Evolutionary conservation across 495 filamentous ascomycete species (phyloP), one percentile per base, ranked within the genome.

Genomic region (Penicillium dipodomyicola): DNA sequence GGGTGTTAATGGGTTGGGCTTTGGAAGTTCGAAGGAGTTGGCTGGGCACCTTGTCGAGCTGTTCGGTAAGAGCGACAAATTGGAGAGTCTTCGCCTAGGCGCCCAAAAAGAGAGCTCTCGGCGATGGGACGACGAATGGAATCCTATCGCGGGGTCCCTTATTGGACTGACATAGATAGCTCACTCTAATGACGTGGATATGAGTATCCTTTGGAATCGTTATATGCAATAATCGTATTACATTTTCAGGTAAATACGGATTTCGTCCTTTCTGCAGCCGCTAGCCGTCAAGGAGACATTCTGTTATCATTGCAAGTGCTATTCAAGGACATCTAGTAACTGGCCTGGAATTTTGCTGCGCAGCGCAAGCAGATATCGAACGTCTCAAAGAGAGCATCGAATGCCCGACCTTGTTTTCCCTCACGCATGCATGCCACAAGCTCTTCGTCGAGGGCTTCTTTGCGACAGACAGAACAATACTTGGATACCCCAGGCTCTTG

Each of bases 91-190:
- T 61, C 85, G 83, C 60, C 68, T 72, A 33, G 95, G 95, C 10
- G 94, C 94, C 1, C 60, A 83, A 54, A 79, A 84, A 64, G 93
- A 97, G 68, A 88, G 90, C 20, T 73, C 77, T 52, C 78, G 83
- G 53, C 76, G 95, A 43, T 99, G 94, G 94, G 91, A 96, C 65
- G 91, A 93, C 66, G 90, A 96, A 70, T 99, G 95, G 95, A 82
- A 92, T 77, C 78, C 78, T 22, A 84, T 92, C 52, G 86, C 90
- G 2, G 90, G 86, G 10, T 78, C 78, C 41, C 72, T 95, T 17
- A 74, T 96, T 58, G 87, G 85, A 15, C 71, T 94, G 42, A 58
- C 57, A 15, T 70, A 60, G 41, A 3, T 29, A 30, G 50, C 37
- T 17, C 30, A 32, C 20, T 46, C 15, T 17, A 2, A 45, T 9